phyloP scores from a whole-genome alignment of 2,329 filamentous ascomycete species.

The Cytospora piceae region DNA sequence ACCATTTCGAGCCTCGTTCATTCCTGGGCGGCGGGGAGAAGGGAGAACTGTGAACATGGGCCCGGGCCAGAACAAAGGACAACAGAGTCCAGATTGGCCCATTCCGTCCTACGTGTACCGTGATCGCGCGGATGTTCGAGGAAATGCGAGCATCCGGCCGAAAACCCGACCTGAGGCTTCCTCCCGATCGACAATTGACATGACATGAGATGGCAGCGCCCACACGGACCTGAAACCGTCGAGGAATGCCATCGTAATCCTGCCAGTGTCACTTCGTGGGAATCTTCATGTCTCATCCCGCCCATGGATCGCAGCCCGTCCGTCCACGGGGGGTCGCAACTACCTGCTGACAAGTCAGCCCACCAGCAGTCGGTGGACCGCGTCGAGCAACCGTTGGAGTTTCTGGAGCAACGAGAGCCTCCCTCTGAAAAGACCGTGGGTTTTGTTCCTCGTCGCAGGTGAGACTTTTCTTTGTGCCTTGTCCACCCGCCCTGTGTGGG shows the following conservation, averaged over 20 bases:
- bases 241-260: background rate
- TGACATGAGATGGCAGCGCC: background rate
- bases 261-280: background rate
- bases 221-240: background rate
- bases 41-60: background rate
- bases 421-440: too few relatives aligned
- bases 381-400: background rate
- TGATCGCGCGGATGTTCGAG: background rate
- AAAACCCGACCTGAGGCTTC: background rate
- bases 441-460: too few relatives aligned
- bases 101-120: background rate
- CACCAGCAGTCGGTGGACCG: background rate
- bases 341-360: too few relatives aligned
- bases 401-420: background rate
- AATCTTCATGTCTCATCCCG: background rate
- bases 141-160: background rate
- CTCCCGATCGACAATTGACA: background rate
- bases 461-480: background rate
- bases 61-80: background rate
- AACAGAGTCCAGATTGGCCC: background rate
- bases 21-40: background rate
- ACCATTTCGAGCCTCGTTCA: background rate
- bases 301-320: too few relatives aligned
- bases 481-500: background rate
- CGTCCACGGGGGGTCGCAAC: too few relatives aligned